Conservation (phyloP, 495 filamentous ascomycete genomes). For the Daldinia loculata region DNA sequence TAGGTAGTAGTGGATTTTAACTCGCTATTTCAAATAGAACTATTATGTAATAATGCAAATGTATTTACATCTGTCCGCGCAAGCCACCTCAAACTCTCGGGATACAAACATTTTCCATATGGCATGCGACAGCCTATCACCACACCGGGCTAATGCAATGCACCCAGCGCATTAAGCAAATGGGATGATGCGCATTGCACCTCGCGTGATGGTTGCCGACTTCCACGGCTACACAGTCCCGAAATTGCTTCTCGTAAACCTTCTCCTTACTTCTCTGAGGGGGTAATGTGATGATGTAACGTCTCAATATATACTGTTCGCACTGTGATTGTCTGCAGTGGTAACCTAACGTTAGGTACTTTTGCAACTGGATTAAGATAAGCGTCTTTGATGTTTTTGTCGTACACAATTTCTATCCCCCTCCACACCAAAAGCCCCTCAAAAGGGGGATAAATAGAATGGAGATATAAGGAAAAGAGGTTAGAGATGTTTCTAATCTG, state of each 20-base stretch:
- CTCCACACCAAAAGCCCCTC: background rate
- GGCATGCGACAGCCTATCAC: constrained; percentile 8
- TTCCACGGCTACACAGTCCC: constrained; percentile 18
- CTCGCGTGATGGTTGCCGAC: constrained; percentile 27
- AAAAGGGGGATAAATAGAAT: background rate
- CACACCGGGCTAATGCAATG: constrained; percentile 33
- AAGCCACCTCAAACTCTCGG: constrained; percentile 18
- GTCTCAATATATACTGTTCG: background rate
- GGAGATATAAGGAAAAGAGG: background rate
- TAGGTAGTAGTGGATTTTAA: too few species aligned
- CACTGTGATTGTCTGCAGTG: background rate
- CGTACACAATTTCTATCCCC: background rate
- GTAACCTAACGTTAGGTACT: too few species aligned
- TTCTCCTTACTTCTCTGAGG: background rate
- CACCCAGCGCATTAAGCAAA: constrained; percentile 37
- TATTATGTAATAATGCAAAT: too few species aligned
- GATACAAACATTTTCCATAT: constrained; percentile 4
- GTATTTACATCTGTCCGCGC: background rate
- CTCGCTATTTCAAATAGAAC: too few species aligned
- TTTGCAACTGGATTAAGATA: too few species aligned
- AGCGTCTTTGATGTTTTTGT: background rate
- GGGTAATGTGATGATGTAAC: background rate
- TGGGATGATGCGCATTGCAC: constrained; percentile 21
- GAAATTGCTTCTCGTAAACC: constrained; percentile 13
- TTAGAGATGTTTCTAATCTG: background rate